Base-by-base conservation (phyloP, 2,329 filamentous ascomycete species). In the Xylariaceae sp. region DNA sequence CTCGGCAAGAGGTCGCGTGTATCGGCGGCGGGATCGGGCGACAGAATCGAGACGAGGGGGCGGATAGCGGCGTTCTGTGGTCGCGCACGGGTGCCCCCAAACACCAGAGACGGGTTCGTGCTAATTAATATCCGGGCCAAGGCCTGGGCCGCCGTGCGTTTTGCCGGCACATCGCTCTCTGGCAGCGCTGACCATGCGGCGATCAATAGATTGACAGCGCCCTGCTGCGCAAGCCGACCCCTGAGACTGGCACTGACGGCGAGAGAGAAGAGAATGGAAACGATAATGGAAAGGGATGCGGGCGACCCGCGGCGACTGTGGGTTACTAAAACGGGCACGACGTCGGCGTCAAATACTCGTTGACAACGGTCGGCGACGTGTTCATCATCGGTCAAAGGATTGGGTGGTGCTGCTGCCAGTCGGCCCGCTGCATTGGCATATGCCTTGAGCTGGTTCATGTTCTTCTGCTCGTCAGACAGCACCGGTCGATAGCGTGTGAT, bases 401-500 rank as follows among this genome's bases (percentile, higher is more conserved):
- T 83, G 0, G 80, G 75, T 2, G 78, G 74, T 0, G 76, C 69
- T 2, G 78, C 74, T 0, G 76, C 69, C n/a, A 80, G 68, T 57
- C 82, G 81, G 65, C 89, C 91, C 4, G 85, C 85, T 0, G 90
- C 88, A 67, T 95, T 89, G 11, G 94, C 94, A 65, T 97, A 99
- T 2, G 91, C 89, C 74, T 95, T 96, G 44, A 99, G 80, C 69
- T 99, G 89, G 4, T 82, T 82, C 74, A 99, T 89, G 66, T 89
- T 90, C 74, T 92, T 94, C 65, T 96, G 87, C 71, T 99, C 94
- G 60, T 96, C 92, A 0, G 89, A 86, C 41, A 91, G 77, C 6
- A 77, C 76, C 5, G 91, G 91, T 41, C 83, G 80, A 68, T 95
- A 97, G 32, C 81, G 79, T 11, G 90, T 95, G 50, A 99, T 75